Percentiles rank a stretch among this genome's conserved stretches.
phyloP scores from a whole-genome alignment of 106 monocot species.

The Iris macrosiphon region DNA sequence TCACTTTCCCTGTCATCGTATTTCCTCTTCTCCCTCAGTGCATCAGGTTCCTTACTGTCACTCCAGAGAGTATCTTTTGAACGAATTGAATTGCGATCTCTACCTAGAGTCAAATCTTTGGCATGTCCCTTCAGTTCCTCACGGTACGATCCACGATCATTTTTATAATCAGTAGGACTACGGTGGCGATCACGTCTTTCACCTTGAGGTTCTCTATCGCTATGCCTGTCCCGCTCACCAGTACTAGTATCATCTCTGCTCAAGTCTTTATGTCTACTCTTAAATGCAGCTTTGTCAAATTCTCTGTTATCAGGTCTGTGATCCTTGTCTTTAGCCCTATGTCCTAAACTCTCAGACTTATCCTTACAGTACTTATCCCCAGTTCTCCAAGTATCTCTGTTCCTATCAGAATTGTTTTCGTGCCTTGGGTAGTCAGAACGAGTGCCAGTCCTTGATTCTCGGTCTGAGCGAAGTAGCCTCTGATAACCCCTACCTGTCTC shows the following conservation, averaged over 20 bases:
- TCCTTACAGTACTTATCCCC: slow-evolving; percentile 28
- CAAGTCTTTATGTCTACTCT: slow-evolving; percentile 3
- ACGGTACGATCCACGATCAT: slow-evolving; percentile 17
- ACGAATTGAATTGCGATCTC: slow-evolving; percentile 6
- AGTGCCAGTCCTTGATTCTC: slow-evolving; percentile 30
- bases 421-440: slow-evolving; percentile 28
- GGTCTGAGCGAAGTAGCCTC: slow-evolving; percentile 26
- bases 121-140: slow-evolving; percentile 17
- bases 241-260: slow-evolving; percentile 11
- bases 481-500: slow-evolving; percentile 32
- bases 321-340: slow-evolving; percentile 24
- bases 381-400: slow-evolving; percentile 25
- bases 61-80: slow-evolving; percentile 19
- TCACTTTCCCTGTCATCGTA: slow-evolving; percentile 29
- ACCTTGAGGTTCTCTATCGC: slow-evolving; percentile 32
- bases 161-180: slow-evolving; percentile 33
- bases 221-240: slow-evolving; percentile 19
- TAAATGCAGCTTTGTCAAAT: slow-evolving; percentile 15
- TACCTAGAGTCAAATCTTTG: slow-evolving; percentile 15
- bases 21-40: slow-evolving; percentile 25
- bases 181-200: slow-evolving; percentile 42
- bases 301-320: slow-evolving; percentile 27
- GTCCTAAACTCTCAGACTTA: slow-evolving; percentile 21
- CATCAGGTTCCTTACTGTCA: slow-evolving; percentile 26
- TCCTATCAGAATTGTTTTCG: slow-evolving; percentile 24